Evolutionary conservation across 352 stramenopile species (phyloP).

Genomic region (Globisporangium irregulare): DNA sequence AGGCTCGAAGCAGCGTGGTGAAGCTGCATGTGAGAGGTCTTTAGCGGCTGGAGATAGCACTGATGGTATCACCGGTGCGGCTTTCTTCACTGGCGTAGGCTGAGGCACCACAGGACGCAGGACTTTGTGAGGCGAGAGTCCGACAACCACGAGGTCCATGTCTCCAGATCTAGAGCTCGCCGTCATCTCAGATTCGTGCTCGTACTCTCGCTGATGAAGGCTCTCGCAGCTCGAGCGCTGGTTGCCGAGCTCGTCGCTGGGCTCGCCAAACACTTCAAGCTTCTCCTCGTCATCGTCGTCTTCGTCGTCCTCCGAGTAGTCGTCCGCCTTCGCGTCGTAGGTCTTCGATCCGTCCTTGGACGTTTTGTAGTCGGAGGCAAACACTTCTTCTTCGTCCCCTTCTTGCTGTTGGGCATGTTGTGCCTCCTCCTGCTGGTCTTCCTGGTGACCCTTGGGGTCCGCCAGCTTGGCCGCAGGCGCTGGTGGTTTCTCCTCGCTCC

Average conservation of each 20-base stretch:
- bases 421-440: slow-evolving; percentile 12
- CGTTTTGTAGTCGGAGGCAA: slow-evolving; percentile 23
- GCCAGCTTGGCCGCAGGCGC: background rate
- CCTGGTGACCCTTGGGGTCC: slow-evolving; percentile 21
- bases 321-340: background rate
- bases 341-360: background rate
- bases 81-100: slow-evolving; percentile 22
- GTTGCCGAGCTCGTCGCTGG: slow-evolving; percentile 17
- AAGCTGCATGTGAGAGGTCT: background rate
- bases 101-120: slow-evolving; percentile 8
- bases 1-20: background rate
- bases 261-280: slow-evolving; percentile 40
- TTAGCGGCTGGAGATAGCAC: background rate
- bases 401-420: slow-evolving; percentile 15
- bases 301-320: slow-evolving; percentile 11
- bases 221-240: slow-evolving; percentile 15
- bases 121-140: slow-evolving; percentile 34
- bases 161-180: background rate
- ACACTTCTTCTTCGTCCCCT: slow-evolving; percentile 14
- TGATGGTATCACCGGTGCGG: too few relatives aligned
- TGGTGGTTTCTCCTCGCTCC: slow-evolving; percentile 4
- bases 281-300: slow-evolving; percentile 36
- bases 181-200: slow-evolving; percentile 5
- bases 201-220: background rate
- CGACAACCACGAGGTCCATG: slow-evolving; percentile 37